Percentiles rank a stretch among this genome's conserved stretches.
Evolutionary conservation across 768 basidiomycete genomes (phyloP).

Genomic region (Leccinum variicolor): DNA sequence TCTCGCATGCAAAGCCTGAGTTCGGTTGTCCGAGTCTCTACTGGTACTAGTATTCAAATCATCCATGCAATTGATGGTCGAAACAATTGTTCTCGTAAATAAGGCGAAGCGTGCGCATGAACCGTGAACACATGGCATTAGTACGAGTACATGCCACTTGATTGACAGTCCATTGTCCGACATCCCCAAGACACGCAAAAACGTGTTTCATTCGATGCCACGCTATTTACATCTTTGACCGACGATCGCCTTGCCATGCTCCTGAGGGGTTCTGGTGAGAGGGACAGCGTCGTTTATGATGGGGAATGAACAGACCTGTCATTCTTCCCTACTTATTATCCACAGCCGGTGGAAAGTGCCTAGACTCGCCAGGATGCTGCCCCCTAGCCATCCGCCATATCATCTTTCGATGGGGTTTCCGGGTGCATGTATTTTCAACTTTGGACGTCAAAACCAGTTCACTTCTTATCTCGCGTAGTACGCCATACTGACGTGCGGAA

Average conservation of each 20-base stretch:
- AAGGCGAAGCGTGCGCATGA: not conserved
- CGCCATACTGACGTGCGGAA: conserved; percentile 66
- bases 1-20: conserved; percentile 8
- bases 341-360: conserved; percentile 98
- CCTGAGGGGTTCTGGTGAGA: conserved; percentile 38
- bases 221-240: conserved; percentile 79
- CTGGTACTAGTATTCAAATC: conserved; percentile 10
- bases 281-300: not conserved
- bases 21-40: conserved; percentile 7
- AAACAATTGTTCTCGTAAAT: not conserved
- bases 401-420: conserved; percentile 87
- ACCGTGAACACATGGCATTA: not conserved
- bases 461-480: not conserved
- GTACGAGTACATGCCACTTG: not conserved
- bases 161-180: not conserved
- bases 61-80: not conserved
- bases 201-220: not conserved
- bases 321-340: conserved; percentile 93
- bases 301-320: conserved; percentile 58
- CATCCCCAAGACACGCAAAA: not conserved
- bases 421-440: conserved; percentile 91
- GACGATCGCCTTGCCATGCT: conserved; percentile 80
- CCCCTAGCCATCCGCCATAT: conserved; percentile 94
- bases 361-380: conserved; percentile 89
- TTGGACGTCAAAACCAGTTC: conserved; percentile 20